A percentile compares a stretch with the other conserved stretches of the same genome.
phyloP scores from a whole-genome alignment of 495 filamentous ascomycete species.

The Penicillium ochrochloron region DNA sequence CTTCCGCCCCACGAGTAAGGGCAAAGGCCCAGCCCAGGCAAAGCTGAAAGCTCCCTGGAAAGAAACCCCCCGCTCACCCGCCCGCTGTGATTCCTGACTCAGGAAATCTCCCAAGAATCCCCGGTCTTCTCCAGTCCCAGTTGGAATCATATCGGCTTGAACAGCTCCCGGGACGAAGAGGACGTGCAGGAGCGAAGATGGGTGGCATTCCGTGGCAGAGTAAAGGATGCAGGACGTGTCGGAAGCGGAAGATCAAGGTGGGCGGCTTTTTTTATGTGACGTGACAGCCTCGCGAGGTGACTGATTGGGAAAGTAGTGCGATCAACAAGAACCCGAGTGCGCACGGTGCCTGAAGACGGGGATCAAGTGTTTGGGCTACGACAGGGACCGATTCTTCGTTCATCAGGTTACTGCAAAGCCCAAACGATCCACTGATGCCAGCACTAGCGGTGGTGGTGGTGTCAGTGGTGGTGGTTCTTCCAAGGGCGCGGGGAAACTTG shows the following conservation, averaged over 20 bases:
- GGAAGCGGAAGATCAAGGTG: conserved; percentile 25
- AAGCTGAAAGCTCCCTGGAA: not conserved
- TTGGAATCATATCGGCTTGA: not conserved
- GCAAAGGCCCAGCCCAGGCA: not conserved
- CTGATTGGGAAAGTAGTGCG: conserved; percentile 18
- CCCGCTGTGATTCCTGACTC: not conserved
- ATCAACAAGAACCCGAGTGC: conserved; percentile 21
- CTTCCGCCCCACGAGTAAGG: not conserved
- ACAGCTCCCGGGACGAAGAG: not conserved
- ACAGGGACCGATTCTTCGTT: conserved; percentile 19
- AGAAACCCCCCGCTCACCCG: not conserved
- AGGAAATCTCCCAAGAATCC: not conserved
- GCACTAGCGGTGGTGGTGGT: not conserved
- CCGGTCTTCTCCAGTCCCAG: not conserved
- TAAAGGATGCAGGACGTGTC: conserved; percentile 17
- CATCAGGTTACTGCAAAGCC: conserved; percentile 8
- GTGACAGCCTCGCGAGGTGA: not conserved
- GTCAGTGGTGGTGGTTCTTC: not conserved
- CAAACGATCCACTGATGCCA: not conserved
- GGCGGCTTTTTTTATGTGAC: not conserved
- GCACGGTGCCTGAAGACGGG: conserved; percentile 17
- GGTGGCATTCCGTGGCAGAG: conserved; percentile 20
- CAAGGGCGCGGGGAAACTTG: conserved; percentile 1
- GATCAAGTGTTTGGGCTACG: conserved; percentile 16
- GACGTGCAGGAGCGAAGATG: conserved; percentile 9